Evolutionary conservation across 306 rosid genomes (phyloP), one percentile per base, ranked within the genome.

Genomic region (Abrus pulchellus): DNA sequence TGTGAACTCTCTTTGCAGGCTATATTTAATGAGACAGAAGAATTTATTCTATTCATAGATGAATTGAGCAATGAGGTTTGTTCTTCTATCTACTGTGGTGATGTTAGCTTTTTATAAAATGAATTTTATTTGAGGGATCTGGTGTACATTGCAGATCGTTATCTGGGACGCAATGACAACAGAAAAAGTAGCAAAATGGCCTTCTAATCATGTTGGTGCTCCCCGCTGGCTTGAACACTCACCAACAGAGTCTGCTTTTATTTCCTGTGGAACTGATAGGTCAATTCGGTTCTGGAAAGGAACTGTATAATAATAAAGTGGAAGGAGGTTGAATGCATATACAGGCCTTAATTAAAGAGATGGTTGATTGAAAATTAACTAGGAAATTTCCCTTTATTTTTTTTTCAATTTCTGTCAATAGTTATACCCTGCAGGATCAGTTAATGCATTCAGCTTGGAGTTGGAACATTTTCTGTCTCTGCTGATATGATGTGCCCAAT

Each of bases 151-250:
- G 88, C 97, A 94, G 98, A 84, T 94, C 47, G 89, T 91, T 54
- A 68, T 88, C 13, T 94, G 97, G 97, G 98, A 94, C 89, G 93
- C 97, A 1, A 36, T 90, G 90, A 92, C 95, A 27, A 83, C 97
- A 62, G 98, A 92, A 62, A 84, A 84, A 69, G 92, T 94, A 34
- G 97, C 95, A 45, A 88, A 87, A 76, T 90, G 97, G 92, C 97
- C 98, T 47, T 94, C 98, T 36, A 91, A 90, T 87, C 98, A 92
- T 74, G 79, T 78, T 13, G 98, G 97, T 41, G 92, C 90, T 10
- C 97, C 96, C 13, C 97, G 98, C 66, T 92, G 98, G 97, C 90
- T 94, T 52, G 98, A 90, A 44, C 97, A 94, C 88, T 94, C 95
- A 1, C 94, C 92, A 13, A 12, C 70, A 6, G 98, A 92, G 77